Conservation (phyloP, 768 basidiomycete genomes). For the Lactifluus subvellereus region DNA sequence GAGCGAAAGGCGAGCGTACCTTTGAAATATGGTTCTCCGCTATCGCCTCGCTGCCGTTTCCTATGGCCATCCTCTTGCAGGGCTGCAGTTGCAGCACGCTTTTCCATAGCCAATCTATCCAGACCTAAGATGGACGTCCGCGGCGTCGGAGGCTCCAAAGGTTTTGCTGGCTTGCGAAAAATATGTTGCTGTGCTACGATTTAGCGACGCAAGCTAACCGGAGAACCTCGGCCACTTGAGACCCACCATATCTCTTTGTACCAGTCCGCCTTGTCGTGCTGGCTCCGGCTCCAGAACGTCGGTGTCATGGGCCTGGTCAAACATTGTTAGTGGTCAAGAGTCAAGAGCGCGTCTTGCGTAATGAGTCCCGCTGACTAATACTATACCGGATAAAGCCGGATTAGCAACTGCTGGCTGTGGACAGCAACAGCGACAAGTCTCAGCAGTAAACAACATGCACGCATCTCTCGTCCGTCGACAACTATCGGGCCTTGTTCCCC, state of each 20-base stretch:
- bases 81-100: conserved; percentile 45
- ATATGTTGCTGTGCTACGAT: conserved; percentile 55
- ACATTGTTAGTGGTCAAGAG: conserved; percentile 47
- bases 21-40: conserved; percentile 78
- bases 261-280: conserved; percentile 69
- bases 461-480: conserved; percentile 79
- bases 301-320: conserved; percentile 42
- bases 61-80: conserved; percentile 47
- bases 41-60: conserved; percentile 56
- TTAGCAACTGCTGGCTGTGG: too few relatives aligned
- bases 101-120: conserved; percentile 84
- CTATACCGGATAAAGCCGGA: background rate
- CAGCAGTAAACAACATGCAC: conserved; percentile 46
- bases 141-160: conserved; percentile 71
- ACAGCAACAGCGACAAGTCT: too few relatives aligned
- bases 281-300: conserved; percentile 83
- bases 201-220: background rate
- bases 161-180: conserved; percentile 70
- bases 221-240: background rate
- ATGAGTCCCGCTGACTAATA: conserved; percentile 31
- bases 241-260: conserved; percentile 57
- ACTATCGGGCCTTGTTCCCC: conserved; percentile 81
- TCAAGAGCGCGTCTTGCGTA: conserved; percentile 59
- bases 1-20: conserved; percentile 40
- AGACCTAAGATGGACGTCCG: conserved; percentile 78